These are phyloP conservation scores for Sporodiniella umbellata DNA, from an alignment of 371 early-diverging fungal species.

Conservation along the genomic window DNA sequence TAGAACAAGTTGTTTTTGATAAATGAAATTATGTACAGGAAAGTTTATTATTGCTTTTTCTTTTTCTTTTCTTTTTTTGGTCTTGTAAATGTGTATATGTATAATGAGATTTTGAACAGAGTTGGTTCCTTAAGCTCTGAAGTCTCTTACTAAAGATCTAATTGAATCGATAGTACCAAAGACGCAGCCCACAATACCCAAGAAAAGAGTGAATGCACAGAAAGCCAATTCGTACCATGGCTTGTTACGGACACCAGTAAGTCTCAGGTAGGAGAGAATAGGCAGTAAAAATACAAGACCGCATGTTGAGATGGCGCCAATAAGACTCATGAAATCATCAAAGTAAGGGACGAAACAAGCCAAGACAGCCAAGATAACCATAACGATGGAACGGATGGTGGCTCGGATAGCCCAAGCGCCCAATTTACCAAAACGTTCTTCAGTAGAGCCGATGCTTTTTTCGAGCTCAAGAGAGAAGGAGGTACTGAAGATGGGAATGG, in stretches of 20 bases:
- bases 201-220: slow-evolving; percentile 51
- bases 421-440: slow-evolving; percentile 32
- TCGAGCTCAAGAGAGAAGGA: slow-evolving; percentile 80
- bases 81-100: no score
- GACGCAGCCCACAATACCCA: slow-evolving; percentile 59
- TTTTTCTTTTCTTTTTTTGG: no score
- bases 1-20: no score
- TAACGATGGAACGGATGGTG: slow-evolving; percentile 47
- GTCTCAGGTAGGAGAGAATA: slow-evolving; percentile 54
- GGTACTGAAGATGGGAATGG: slow-evolving; percentile 81
- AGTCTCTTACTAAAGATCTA: slow-evolving; percentile 38
- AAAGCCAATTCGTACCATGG: slow-evolving; percentile 46
- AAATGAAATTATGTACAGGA: no score
- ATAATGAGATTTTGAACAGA: no score
- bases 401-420: slow-evolving; percentile 52
- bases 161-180: slow-evolving; percentile 66
- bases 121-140: slow-evolving; percentile 6
- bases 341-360: slow-evolving; percentile 66
- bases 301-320: slow-evolving; percentile 69
- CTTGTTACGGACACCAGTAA: slow-evolving; percentile 57
- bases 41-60: not conserved
- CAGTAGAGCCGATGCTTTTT: slow-evolving; percentile 36
- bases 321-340: slow-evolving; percentile 70
- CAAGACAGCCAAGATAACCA: slow-evolving; percentile 48
- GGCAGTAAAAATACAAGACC: slow-evolving; percentile 72